Base-by-base conservation (phyloP, 139 green algal genomes). In the Pleodorina starrii region DNA sequence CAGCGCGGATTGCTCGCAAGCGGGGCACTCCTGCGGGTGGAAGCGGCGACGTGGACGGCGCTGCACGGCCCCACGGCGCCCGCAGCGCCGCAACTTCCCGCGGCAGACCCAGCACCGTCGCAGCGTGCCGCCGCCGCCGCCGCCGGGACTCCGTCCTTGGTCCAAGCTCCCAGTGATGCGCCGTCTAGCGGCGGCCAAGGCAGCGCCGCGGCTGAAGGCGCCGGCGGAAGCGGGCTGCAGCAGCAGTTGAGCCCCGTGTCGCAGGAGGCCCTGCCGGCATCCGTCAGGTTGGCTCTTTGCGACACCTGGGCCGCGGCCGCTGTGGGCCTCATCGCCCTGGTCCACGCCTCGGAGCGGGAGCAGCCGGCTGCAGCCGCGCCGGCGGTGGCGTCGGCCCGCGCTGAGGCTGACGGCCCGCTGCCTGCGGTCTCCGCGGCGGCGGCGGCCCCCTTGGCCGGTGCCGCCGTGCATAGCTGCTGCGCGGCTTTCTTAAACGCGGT, bases 231-330 rank as follows among this genome's bases (percentile, higher is more conserved):
- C n/a, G n/a, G n/a, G n/a, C n/a, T n/a, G n/a, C n/a, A n/a, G n/a
- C n/a, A n/a, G n/a, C n/a, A n/a, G n/a, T n/a, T n/a, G n/a, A n/a
- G n/a, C n/a, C n/a, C n/a, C n/a, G n/a, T n/a, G n/a, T n/a, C n/a
- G n/a, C n/a, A n/a, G 35, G 40, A 38, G 35, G 7, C 79, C 21
- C 54, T 59, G 54, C 79, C 79, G 6, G 0, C 59, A 4, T 86
- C 79, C 0, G n/a, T 86, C 6, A 1, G 27, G 29, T 25, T 23
- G 10, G 57, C 79, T 0, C 79, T 86, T 0, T 86, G 59, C 11
- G 79, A 75, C 21, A 57, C 79, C 38, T 86, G 79, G 79, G 57
- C 79, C 3, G 40, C 79, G 11, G 57, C 79, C 0, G 38, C 23
- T 12, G n/a, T 86, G 44, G 46, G 44, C 27, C 5, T 82, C 44